Conservation (phyloP, 192 early-diverging fungal genomes). For the Coemansia erecta region DNA sequence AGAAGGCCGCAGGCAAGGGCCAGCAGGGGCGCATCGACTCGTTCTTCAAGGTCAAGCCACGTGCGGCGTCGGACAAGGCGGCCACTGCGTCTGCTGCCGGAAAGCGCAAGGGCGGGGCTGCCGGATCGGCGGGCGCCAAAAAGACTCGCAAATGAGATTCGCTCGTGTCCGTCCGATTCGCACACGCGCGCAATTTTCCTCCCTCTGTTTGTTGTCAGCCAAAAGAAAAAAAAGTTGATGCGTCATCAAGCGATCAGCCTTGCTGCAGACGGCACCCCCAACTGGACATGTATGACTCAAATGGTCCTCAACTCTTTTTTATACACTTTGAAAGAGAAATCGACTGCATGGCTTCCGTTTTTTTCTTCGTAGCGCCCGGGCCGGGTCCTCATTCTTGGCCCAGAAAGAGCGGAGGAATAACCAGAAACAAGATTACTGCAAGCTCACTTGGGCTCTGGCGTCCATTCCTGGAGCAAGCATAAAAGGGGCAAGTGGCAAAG, state of each 20-base stretch:
- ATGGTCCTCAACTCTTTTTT: background rate
- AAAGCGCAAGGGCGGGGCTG: slow-evolving; percentile 25
- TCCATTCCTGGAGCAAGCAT: no score
- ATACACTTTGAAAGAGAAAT: no score
- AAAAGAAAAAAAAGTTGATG: slow-evolving; percentile 13
- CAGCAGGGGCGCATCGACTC: slow-evolving; percentile 88
- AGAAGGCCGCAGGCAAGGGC: slow-evolving; percentile 70
- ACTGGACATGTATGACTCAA: background rate
- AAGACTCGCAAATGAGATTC: slow-evolving; percentile 18
- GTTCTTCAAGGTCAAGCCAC: slow-evolving; percentile 72
- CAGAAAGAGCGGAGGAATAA: background rate
- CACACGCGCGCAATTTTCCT: background rate
- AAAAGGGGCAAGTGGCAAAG: no score
- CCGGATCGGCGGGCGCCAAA: slow-evolving; percentile 14
- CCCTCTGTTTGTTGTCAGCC: background rate
- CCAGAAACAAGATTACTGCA: background rate
- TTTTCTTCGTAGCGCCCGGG: background rate
- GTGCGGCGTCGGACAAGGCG: slow-evolving; percentile 2
- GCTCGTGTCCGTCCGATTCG: no score
- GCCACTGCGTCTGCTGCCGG: background rate
- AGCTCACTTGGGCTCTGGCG: background rate
- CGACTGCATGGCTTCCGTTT: no score
- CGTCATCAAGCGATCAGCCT: background rate
- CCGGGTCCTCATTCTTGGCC: background rate
- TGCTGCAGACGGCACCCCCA: background rate